Conservation (phyloP, 257 asterid genomes). For the Capsicum baccatum region DNA sequence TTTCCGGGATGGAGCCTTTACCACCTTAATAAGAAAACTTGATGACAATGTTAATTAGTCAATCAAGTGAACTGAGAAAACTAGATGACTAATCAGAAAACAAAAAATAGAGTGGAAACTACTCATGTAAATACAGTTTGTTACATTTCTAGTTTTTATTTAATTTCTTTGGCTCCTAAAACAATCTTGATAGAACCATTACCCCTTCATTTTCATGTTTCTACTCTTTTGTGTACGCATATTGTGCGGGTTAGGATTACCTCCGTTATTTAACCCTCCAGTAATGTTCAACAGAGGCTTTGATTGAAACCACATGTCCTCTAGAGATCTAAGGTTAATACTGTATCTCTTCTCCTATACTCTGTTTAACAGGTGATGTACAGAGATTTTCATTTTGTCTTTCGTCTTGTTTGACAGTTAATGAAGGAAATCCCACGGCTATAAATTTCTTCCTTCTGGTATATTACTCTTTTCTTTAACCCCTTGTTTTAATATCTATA, state of each 20-base stretch:
- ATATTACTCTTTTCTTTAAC: neutral
- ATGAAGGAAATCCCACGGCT: neutral
- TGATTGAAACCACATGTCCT: neutral
- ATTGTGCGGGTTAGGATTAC: neutral
- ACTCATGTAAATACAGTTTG: neutral
- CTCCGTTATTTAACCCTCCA: neutral
- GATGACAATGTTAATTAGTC: constrained; percentile 7
- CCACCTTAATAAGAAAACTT: neutral
- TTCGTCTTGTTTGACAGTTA: neutral
- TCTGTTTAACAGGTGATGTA: neutral
- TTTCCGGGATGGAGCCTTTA: neutral
- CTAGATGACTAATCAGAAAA: neutral
- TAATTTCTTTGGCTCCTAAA: neutral
- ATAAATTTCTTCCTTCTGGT: neutral
- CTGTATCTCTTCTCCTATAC: neutral
- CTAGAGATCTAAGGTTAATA: neutral
- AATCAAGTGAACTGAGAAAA: constrained; percentile 7
- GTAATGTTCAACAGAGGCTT: neutral
- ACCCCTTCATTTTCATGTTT: neutral
- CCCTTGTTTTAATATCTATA: neutral
- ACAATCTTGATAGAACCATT: neutral
- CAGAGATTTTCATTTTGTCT: neutral
- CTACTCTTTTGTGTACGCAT: neutral
- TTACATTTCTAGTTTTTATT: neutral
- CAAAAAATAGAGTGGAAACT: neutral